These are phyloP conservation scores for Ceratocystis albifundus DNA, from an alignment of 2,329 filamentous ascomycete species.

Conservation along the genomic window DNA sequence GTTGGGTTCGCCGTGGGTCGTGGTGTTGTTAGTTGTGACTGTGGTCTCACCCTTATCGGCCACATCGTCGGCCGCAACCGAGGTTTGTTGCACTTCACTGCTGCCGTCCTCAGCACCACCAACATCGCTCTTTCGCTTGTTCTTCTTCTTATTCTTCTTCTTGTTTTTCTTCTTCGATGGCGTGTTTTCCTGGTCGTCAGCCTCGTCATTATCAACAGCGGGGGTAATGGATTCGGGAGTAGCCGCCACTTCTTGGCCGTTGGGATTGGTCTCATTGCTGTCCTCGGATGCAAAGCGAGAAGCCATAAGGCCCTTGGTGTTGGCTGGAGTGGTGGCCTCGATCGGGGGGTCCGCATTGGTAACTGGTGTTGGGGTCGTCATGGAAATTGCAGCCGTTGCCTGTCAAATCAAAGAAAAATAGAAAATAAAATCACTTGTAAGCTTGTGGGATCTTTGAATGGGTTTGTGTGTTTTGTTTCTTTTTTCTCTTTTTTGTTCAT, in stretches of 20 bases:
- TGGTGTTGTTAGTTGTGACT: constrained; percentile 23
- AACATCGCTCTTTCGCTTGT: constrained; percentile 22
- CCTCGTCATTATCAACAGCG: background rate
- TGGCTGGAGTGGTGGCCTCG: constrained; percentile 26
- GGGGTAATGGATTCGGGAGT: background rate
- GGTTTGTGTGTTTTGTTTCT: constrained; percentile 1
- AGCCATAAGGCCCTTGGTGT: constrained; percentile 42
- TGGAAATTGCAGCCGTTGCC: constrained; percentile 21
- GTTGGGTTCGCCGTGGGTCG: constrained; percentile 35
- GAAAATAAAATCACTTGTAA: constrained; percentile 22
- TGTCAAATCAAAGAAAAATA: constrained; percentile 20
- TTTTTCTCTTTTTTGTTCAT: constrained; percentile 14
- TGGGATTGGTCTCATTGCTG: constrained; percentile 27
- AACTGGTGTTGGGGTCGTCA: constrained; percentile 11
- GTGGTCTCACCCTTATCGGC: constrained; percentile 24
- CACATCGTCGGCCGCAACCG: constrained; percentile 25
- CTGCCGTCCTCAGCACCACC: constrained; percentile 26
- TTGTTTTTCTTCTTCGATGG: constrained; percentile 20
- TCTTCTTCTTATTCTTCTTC: constrained; percentile 21
- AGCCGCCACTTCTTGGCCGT: constrained; percentile 27
- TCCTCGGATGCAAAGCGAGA: constrained; percentile 35
- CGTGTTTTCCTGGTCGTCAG: constrained; percentile 7
- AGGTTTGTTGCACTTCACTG: constrained; percentile 21
- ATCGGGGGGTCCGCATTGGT: background rate
- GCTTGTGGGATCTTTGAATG: constrained; percentile 10